Percentiles rank a stretch among this genome's conserved stretches.
phyloP scores from a whole-genome alignment of 441 rosid genomes.

The Gossypium davidsonii region DNA sequence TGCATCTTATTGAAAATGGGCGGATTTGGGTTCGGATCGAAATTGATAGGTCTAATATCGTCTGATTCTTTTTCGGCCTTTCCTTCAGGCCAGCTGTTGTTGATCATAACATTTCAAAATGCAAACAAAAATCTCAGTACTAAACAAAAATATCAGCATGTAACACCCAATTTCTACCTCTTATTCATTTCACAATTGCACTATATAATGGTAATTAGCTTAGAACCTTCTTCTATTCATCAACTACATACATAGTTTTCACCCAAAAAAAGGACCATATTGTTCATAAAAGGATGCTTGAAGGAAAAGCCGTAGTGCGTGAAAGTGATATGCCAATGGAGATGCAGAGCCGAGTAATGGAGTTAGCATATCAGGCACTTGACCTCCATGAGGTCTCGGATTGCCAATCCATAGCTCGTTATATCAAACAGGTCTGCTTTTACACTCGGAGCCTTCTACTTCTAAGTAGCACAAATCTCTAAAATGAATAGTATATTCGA shows the following conservation, averaged over 20 bases:
- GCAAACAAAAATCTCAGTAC: slow-evolving; percentile 1
- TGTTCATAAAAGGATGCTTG: slow-evolving; percentile 24
- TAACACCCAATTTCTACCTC: slow-evolving; percentile 7
- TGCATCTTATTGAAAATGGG: slow-evolving; percentile 1
- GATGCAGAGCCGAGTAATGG: slow-evolving; percentile 38
- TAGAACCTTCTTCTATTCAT: background rate
- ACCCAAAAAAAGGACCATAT: background rate
- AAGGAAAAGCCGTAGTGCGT: slow-evolving; percentile 39
- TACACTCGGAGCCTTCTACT: no score
- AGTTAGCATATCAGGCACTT: slow-evolving; percentile 44
- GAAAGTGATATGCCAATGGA: slow-evolving; percentile 45
- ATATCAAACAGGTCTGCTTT: slow-evolving; percentile 38
- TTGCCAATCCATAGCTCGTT: slow-evolving; percentile 41
- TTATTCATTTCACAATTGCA: slow-evolving; percentile 1
- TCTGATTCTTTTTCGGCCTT: slow-evolving; percentile 10
- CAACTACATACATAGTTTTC: background rate
- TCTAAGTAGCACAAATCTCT: no score
- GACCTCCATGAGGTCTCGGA: slow-evolving; percentile 47
- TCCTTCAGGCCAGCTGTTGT: background rate
- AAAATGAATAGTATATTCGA: no score
- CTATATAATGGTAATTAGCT: background rate
- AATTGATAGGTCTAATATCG: no score
- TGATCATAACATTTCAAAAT: background rate
- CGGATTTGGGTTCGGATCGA: no score
- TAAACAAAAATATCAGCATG: background rate